Evolutionary conservation across 441 rosid genomes (phyloP).

Genomic region (Theobroma grandiflorum): DNA sequence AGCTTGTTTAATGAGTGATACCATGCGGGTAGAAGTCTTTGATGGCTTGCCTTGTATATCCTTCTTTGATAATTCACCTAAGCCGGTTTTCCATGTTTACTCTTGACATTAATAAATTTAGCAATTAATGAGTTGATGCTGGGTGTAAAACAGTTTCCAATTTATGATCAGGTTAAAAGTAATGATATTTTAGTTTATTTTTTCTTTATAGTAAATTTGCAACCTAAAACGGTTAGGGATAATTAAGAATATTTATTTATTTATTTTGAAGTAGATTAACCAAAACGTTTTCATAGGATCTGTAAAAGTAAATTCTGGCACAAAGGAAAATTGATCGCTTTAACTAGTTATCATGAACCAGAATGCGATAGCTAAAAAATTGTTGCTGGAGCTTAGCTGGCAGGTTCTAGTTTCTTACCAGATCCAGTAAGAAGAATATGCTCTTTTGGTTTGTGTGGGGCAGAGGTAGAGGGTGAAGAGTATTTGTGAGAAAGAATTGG

Average conservation of each 20-base stretch:
- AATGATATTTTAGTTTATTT: not conserved
- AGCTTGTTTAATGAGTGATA: slow-evolving; percentile 5
- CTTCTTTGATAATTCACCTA: not conserved
- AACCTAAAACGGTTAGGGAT: not conserved
- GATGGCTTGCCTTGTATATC: not conserved
- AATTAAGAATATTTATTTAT: too few species aligned
- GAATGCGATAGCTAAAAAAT: not conserved
- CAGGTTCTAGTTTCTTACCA: not conserved
- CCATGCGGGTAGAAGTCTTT: not conserved
- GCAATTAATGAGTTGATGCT: not conserved
- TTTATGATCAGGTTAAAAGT: not conserved
- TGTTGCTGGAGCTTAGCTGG: not conserved
- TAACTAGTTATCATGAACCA: not conserved
- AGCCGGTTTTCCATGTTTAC: not conserved
- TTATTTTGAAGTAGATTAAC: not conserved
- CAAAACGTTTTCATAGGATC: not conserved
- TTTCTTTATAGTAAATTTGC: not conserved
- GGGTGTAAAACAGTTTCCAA: not conserved
- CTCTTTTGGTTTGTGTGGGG: not conserved
- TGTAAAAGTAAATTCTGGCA: not conserved
- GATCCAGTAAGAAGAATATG: not conserved
- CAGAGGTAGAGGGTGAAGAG: not conserved
- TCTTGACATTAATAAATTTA: not conserved
- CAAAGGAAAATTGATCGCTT: not conserved
- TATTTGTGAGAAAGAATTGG: not conserved